Evolutionary conservation across 345 rosid genomes (phyloP), one percentile per base, ranked within the genome.

Genomic region (Murraya paniculata): DNA sequence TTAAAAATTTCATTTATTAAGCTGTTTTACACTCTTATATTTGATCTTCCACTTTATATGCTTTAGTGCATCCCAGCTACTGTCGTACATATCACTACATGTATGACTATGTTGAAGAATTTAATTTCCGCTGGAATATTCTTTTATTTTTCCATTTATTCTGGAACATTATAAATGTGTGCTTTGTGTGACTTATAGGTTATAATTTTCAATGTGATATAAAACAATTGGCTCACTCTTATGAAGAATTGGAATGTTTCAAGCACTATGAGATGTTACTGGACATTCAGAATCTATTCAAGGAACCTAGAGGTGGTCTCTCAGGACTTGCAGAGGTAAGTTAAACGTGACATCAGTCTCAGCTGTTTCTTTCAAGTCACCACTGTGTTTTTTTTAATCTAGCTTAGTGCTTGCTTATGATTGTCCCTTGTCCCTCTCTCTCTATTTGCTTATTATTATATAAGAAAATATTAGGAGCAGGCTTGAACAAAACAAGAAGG

Each of bases 401-500:
- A 36, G 41, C 53, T 70, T 31, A 18, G 28, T 78, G 60, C 38
- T 64, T 71, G 61, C 28, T 21, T 30, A 57, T 74, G 64, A 66
- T 68, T 64, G 53, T 76, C 28, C 25, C 60, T 28, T 2, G 2
- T 4, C 3, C 71, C 58, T 31, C 58, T 70, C 74, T 28, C 59
- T 45, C 74, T 48, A 13, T 61, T 24, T 65, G 21, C 38, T 64
- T 74, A 66, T 64, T 39, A 50, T 57, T 35, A 35, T 64, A 78
- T 24, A 74, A 95, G 98, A 92, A 91, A 92, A 87, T 95, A 82
- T 81, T 94, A 80, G 99, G 99, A 80, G 96, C 82, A 27, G 89
- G 97, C 79, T 84, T 96, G 87, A 96, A 92, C 84, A 96, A 96
- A 86, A 91, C 96, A 39, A 92, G 97, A 79, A 88, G 92, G 74